Percentiles rank a stretch among this genome's conserved stretches.
Evolutionary conservation across 371 early-diverging fungal genomes (phyloP).

Genomic region (Funneliformis caledonium): DNA sequence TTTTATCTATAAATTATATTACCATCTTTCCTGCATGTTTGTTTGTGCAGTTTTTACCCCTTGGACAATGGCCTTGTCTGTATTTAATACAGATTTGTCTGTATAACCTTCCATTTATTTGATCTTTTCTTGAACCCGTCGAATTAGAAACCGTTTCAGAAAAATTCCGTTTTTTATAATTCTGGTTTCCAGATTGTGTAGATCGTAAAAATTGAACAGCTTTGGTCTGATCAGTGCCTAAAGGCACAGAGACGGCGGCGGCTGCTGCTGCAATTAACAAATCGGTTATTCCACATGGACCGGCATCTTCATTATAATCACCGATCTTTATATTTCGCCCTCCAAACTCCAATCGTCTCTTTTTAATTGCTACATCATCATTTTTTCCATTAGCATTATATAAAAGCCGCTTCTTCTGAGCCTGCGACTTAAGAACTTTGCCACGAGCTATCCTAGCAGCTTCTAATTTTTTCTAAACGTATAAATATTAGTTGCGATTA

Average conservation of each 20-base stretch:
- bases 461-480: background rate
- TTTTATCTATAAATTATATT: background rate
- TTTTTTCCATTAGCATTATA: too few relatives aligned
- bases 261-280: background rate
- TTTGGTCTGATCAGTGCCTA: too few relatives aligned
- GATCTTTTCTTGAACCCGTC: background rate
- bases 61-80: constrained; percentile 9
- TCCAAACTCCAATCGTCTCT: too few relatives aligned
- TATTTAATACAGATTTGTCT: constrained; percentile 8
- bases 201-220: background rate
- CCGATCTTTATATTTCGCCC: background rate
- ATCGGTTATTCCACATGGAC: background rate
- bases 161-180: background rate
- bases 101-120: background rate
- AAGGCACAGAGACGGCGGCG: background rate
- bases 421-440: background rate
- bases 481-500: background rate
- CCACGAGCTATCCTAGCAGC: constrained; percentile 19
- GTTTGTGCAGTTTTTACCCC: constrained; percentile 6
- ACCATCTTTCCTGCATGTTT: constrained; percentile 7
- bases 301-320: background rate
- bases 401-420: background rate
- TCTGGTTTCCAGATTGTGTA: background rate
- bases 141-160: background rate
- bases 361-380: too few relatives aligned